Evolutionary conservation across 768 basidiomycete species (phyloP), one percentile per base, ranked within the genome.

Genomic region (Suillus fuscotomentosus): DNA sequence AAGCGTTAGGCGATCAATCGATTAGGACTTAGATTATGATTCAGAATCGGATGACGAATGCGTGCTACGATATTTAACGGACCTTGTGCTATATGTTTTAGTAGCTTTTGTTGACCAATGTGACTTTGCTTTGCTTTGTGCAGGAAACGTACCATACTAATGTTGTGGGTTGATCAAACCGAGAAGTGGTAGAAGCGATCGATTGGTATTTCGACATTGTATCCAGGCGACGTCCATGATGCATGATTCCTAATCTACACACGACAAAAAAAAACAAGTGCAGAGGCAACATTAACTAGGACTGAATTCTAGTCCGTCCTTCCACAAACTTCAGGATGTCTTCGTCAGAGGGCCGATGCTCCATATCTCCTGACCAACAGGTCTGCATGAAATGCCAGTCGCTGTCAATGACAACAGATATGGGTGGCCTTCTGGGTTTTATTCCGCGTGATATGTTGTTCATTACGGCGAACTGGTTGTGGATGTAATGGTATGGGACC

Each of bases 261-360:
- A 22, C 20, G n/a, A 47, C n/a, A 4, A 2, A 36, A 36, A 9
- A 24, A 36, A 22, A 22, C n/a, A 22, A 47, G n/a, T 47, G 4
- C 45, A 47, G 45, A 47, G 10, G n/a, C 1, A 47, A n/a, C 0
- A 22, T 22, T 22, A 22, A 10, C 45, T 47, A 47, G 10, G n/a
- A 47, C n/a, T 22, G n/a, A 47, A 22, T 47, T 47, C 10, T 50
- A 22, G 36, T 36, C n/a, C 36, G 34, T 54, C 10, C 20, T 9
- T 54, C 20, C 34, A 54, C 66, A 24, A 74, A 74, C 2, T 15
- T 8, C 4, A 67, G 60, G 42, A 79, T 72, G 27, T 77, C 75
- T n/a, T 51, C 56, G 41, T 70, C 42, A 24, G 68, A 68, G 9
- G 81, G 81, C 47, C 83, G 70, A 9, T 71, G 61, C 60, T 70